phyloP scores from a whole-genome alignment of 345 rosid species.

The Cardamine resedifolia region DNA sequence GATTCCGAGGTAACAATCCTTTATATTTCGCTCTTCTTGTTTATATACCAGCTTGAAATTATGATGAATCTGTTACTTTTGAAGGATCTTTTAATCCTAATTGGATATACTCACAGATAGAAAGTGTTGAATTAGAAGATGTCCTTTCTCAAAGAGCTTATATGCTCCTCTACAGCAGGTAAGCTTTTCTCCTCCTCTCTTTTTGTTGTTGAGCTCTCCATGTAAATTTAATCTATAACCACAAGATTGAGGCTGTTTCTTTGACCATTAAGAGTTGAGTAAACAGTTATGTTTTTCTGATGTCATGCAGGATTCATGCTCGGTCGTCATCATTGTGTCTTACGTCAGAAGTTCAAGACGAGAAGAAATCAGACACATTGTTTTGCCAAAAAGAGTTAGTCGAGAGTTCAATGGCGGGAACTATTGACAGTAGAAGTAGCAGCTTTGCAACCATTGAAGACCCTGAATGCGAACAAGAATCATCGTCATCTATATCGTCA shows the following conservation, averaged over 20 bases:
- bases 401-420: slow-evolving; percentile 25
- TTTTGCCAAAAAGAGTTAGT: slow-evolving; percentile 34
- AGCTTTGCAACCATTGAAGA: slow-evolving; percentile 25
- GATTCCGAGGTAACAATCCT: slow-evolving; percentile 72
- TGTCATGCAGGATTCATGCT: slow-evolving; percentile 52
- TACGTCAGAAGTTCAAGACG: slow-evolving; percentile 42
- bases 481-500: background rate
- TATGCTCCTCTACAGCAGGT: slow-evolving; percentile 98
- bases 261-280: background rate
- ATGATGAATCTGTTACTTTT: background rate
- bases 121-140: slow-evolving; percentile 67
- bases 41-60: background rate
- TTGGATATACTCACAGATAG: slow-evolving; percentile 52
- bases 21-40: slow-evolving; percentile 14
- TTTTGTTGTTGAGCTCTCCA: background rate
- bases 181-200: background rate
- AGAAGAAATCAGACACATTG: slow-evolving; percentile 32
- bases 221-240: background rate
- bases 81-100: slow-evolving; percentile 14
- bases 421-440: background rate
- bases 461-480: slow-evolving; percentile 32
- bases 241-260: background rate
- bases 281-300: background rate
- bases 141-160: slow-evolving; percentile 94
- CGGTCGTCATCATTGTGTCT: slow-evolving; percentile 47